phyloP scores from a whole-genome alignment of 352 stramenopile species.

The Phytophthora uliginosa region DNA sequence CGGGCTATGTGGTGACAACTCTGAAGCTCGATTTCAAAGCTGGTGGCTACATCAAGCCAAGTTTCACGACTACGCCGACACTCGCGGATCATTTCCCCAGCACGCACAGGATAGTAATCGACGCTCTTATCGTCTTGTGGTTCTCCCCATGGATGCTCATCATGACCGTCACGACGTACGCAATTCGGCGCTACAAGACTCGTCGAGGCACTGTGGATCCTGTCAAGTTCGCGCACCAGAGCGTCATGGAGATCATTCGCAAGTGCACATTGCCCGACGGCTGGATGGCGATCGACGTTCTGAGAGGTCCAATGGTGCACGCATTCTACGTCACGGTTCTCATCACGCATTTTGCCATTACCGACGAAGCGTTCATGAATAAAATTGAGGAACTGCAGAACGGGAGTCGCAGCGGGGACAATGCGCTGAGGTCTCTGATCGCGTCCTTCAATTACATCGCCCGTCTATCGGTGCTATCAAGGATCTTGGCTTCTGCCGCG shows the following conservation, averaged over 20 bases:
- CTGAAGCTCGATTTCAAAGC: conserved; percentile 3
- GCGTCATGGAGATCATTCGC: conserved; percentile 1
- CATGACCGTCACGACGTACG: neutral
- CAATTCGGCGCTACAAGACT: neutral
- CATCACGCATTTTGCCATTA: conserved; percentile 40
- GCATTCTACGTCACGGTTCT: conserved; percentile 25
- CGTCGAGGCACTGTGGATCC: neutral
- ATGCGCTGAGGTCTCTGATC: conserved; percentile 14
- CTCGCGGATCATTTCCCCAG: neutral
- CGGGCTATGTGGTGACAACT: neutral
- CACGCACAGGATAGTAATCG: neutral
- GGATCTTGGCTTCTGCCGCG: conserved; percentile 37
- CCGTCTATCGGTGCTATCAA: conserved; percentile 30
- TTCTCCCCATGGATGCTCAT: conserved; percentile 2
- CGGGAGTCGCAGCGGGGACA: conserved; percentile 10
- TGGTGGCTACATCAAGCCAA: conserved; percentile 1
- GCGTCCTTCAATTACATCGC: conserved; percentile 38
- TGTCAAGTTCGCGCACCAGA: neutral
- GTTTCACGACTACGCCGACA: conserved; percentile 3
- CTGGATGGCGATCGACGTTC: conserved; percentile 2
- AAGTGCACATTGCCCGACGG: conserved; percentile 3
- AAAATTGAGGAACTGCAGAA: conserved; percentile 42
- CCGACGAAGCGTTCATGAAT: conserved; percentile 36
- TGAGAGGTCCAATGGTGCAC: neutral
- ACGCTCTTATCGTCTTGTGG: neutral